Base-by-base conservation (phyloP, 2,329 filamentous ascomycete genomes). In the Trichophyton simii region DNA sequence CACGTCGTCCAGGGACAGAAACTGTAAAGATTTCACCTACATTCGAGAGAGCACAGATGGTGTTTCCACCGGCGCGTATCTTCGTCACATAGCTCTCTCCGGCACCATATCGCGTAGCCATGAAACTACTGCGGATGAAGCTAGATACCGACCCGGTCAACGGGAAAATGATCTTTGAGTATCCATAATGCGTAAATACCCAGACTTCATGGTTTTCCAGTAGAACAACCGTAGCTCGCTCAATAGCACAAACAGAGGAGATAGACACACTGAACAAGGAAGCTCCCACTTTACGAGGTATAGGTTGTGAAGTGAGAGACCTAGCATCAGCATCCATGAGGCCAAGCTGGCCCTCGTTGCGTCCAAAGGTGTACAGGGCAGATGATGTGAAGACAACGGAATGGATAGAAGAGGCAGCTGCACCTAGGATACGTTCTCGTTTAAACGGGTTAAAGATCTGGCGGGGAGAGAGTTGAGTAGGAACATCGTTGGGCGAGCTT, bases 141-240 rank as follows among this genome's bases (percentile, higher is more conserved):
- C 84, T 84, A 63, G 87, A 90, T 18, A 58, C 34, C 20, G 82
- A 82, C 4, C 83, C 82, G 65, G 91, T 88, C 38, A 89, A 78
- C 0, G 90, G 88, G 65, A 97, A 96, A 54, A 84, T 85, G 60
- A 97, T 80, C 65, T 90, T 89, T n/a, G 91, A 90, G 71, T 96
- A 97, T 3, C 92, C 92, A 69, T 95, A 97, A 66, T 95, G 95
- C 0, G 91, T 92, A 68, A 99, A 96, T 0, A 99, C 87, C 80
- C 88, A 95, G 8, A 97, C 90, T 20, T 91, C 90, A 66, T 88
- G 86, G 67, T 91, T 95, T 57, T 91, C 87, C 2, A 99, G 81
- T 31, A 99, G 76, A 64, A 91, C 87, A 1, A 87, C 86, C 0
- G 94, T 96, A 5, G 94, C 94, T 66, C 86, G 87, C 70, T 97